Evolutionary conservation across 2,329 filamentous ascomycete genomes (phyloP), one percentile per base, ranked within the genome.

Genomic region (Hymenoscyphus repandus): DNA sequence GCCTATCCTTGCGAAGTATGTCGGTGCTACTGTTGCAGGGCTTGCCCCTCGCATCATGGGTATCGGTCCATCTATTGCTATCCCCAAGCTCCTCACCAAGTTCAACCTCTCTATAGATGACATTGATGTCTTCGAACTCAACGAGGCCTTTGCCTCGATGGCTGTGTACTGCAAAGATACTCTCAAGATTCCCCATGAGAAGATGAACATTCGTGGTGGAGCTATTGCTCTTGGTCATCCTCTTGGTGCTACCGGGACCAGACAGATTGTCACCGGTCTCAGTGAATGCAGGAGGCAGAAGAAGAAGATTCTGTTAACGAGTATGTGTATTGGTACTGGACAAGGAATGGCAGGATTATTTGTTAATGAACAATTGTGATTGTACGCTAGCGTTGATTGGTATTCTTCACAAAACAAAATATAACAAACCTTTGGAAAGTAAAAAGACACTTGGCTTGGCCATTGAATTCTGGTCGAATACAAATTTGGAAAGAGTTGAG

Each of bases 71-170:
- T 83, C 83, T 39, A 70, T 86, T 33, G 83, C 81, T 52, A 85
- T 86, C 57, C 83, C 83, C 57, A 99, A 99, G 80, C 82, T 99
- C 30, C 80, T 99, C 41, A 72, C 72, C 65, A 85, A 93, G 73
- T 83, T 86, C 78, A 83, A 86, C 70, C 72, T 99, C 54, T 80
- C 78, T 20, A 74, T 95, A 48, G 80, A 85, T 52, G 93, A 97
- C 62, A 80, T 93, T 55, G 93, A 99, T 66, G 79, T 97, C 33
- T 77, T 92, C 61, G 93, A 97, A 78, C 73, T 99, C 66, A 99
- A 99, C 75, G 93, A 99, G 78, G 93, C 93, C 1, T 99, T 99
- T 65, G 92, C 91, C 18, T 93, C 88, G 47, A 97, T 97, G 93
- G 91, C 90, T 1, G 91, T 96, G 30, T 97, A 96, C 79, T 96